Percentiles rank a stretch among this genome's conserved stretches.
These are phyloP conservation scores for Fusarium nelsonii DNA, from an alignment of 2,329 filamentous ascomycete genomes.

Conservation along the genomic window DNA sequence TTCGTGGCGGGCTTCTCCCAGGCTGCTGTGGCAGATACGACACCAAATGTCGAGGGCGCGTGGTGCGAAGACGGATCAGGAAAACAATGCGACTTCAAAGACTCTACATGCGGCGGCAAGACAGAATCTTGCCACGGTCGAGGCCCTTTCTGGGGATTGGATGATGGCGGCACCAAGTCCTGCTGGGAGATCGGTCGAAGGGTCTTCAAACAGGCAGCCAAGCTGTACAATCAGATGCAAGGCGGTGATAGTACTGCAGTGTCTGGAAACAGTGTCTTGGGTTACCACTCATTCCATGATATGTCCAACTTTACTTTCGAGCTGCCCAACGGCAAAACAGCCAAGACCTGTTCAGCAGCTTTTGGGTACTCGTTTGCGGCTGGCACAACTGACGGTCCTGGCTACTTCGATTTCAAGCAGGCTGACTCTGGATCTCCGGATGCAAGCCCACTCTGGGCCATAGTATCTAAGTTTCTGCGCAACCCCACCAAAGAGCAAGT, in stretches of 20 bases:
- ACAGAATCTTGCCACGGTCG: not conserved
- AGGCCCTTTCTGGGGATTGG: slow-evolving; percentile 10
- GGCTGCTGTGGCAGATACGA: not conserved
- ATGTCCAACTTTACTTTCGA: not conserved
- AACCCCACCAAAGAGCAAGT: slow-evolving; percentile 13
- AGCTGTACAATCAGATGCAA: not conserved
- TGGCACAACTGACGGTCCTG: slow-evolving; percentile 14
- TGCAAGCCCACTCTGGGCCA: slow-evolving; percentile 7
- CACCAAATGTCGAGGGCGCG: slow-evolving; percentile 10
- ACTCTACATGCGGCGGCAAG: not conserved
- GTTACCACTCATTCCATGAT: slow-evolving; percentile 11
- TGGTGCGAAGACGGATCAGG: slow-evolving; percentile 20
- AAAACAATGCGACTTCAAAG: slow-evolving; percentile 10
- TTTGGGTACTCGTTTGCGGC: slow-evolving; percentile 3
- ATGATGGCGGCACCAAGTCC: slow-evolving; percentile 8
- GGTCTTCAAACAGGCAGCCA: slow-evolving; percentile 1
- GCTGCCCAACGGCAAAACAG: not conserved
- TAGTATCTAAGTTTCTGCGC: slow-evolving; percentile 14
- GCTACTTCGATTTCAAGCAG: slow-evolving; percentile 21
- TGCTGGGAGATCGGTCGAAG: slow-evolving; percentile 21
- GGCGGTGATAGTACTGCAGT: not conserved
- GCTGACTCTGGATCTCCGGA: not conserved
- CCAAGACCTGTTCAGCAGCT: not conserved
- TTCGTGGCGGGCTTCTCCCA: slow-evolving; percentile 6
- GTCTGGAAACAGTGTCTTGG: slow-evolving; percentile 2